Evolutionary conservation across 208 protist species (phyloP), one percentile per base, ranked within the genome.

Genomic region (Vickermania spadyakhi): DNA sequence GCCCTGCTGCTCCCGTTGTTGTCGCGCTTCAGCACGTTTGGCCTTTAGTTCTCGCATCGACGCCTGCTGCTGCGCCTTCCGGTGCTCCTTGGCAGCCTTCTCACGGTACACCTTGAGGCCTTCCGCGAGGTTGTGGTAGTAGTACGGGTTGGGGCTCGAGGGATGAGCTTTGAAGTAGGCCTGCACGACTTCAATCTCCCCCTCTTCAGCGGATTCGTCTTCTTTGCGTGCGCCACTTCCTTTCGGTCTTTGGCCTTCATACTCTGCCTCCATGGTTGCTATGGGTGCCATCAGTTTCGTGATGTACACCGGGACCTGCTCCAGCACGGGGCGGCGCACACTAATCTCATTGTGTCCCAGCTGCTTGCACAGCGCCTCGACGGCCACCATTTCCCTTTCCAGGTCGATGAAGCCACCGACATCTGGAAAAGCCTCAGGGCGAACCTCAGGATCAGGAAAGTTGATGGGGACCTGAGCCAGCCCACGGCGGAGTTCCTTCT

Each of bases 401-500:
- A 91, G 28, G 36, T 79, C 66, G 22, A 86, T 75, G 30, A 57
- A 58, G 13, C 73, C 81, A 21, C 76, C 81, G 11, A 45, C 36
- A 45, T 45, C 36, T 18, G 4, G 81, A 76, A 49, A 84, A 57
- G n/a, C 67, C 57, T 1, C 74, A 73, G 7, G 76, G 72, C 2
- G 65, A 55, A 4, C 90, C 73, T 28, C 73, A 70, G 22, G 87
- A 83, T 41, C 80, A 79, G 1, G 87, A 72, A 91, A 94, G 70
- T 94, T 94, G 56, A 94, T 94, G n/a, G 87, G 87, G 7, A 94
- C 72, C 74, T 94, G 87, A 52, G 87, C 81, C 63, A 82, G 67
- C 14, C 87, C 59, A 60, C 79, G 81, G 53, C 87, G 81, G 7
- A 94, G 65, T 11, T 94, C 87, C 70, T 94, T 94, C 73, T 91